phyloP scores from a whole-genome alignment of 371 early-diverging fungal genomes.

The Actinomortierella wolfii region DNA sequence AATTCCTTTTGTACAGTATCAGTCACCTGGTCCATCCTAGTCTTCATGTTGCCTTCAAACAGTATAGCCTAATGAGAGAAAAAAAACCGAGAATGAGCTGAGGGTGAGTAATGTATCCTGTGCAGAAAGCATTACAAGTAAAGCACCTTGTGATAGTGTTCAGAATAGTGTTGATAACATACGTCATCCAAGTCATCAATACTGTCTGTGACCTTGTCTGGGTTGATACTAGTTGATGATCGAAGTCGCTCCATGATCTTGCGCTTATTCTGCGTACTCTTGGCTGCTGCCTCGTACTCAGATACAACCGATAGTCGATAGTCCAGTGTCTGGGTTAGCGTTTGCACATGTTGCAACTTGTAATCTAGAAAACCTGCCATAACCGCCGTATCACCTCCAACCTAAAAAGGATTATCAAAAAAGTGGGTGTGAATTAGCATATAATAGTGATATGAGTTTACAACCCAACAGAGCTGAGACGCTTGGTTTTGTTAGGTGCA shows the following conservation, averaged over 20 bases:
- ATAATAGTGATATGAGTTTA: neutral
- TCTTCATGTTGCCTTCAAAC: slow-evolving; percentile 45
- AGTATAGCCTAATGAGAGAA: slow-evolving; percentile 13
- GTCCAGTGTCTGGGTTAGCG: slow-evolving; percentile 31
- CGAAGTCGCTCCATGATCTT: slow-evolving; percentile 42
- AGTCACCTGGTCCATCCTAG: slow-evolving; percentile 33
- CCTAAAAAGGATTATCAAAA: slow-evolving; percentile 5
- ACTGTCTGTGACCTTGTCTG: slow-evolving; percentile 46
- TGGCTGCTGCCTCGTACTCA: slow-evolving; percentile 36
- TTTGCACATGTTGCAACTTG: slow-evolving; percentile 44
- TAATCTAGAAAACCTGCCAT: slow-evolving; percentile 40
- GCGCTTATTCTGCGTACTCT: slow-evolving; percentile 39
- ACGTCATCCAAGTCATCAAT: slow-evolving; percentile 46
- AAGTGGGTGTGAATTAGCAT: neutral
- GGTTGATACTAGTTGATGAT: slow-evolving; percentile 40
- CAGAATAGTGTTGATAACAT: slow-evolving; percentile 5
- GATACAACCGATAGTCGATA: slow-evolving; percentile 36
- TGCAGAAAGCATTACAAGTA: neutral
- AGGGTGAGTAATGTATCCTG: too few species aligned
- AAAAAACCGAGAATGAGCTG: neutral
- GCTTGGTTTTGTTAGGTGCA: neutral
- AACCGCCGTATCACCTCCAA: slow-evolving; percentile 43
- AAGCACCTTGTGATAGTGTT: neutral
- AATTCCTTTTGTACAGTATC: slow-evolving; percentile 29
- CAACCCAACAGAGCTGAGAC: too few species aligned